These are phyloP conservation scores for Schizosaccharomyces octosporus DNA, from an alignment of 805 yeast species.

Conservation along the genomic window DNA sequence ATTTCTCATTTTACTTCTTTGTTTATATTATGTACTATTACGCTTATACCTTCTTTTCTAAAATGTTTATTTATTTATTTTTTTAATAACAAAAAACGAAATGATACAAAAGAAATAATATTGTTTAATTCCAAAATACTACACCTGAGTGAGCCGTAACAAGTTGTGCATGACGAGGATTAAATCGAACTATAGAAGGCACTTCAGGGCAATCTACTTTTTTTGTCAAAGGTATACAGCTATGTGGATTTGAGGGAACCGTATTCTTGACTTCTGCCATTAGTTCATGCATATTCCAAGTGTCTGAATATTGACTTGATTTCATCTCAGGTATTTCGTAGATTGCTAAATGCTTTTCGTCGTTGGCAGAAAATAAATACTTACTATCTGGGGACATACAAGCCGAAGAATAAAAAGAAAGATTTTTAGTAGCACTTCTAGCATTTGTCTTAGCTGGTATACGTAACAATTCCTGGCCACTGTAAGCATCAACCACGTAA, in stretches of 20 bases:
- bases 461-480: slow-evolving; percentile 19
- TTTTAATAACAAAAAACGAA: too few relatives aligned
- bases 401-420: slow-evolving; percentile 27
- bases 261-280: slow-evolving; percentile 5
- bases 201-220: slow-evolving; percentile 8
- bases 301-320: background rate
- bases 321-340: background rate
- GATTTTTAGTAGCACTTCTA: slow-evolving; percentile 23
- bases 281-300: slow-evolving; percentile 21
- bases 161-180: slow-evolving; percentile 34
- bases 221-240: too few relatives aligned
- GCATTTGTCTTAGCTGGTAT: background rate
- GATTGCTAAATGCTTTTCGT: slow-evolving; percentile 25
- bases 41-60: too few relatives aligned
- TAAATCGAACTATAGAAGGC: slow-evolving; percentile 30
- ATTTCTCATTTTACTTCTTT: background rate
- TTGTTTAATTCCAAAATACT: background rate
- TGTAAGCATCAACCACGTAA: slow-evolving; percentile 43
- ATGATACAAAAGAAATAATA: background rate
- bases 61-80: too few relatives aligned
- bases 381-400: slow-evolving; percentile 46
- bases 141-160: slow-evolving; percentile 40
- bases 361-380: slow-evolving; percentile 31
- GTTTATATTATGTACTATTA: background rate
- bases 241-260: slow-evolving; percentile 6